A percentile compares a stretch with the other conserved stretches of the same genome.
These are phyloP conservation scores for Arctostaphylos glauca DNA, from an alignment of 148 eudicot genomes.

Conservation along the genomic window DNA sequence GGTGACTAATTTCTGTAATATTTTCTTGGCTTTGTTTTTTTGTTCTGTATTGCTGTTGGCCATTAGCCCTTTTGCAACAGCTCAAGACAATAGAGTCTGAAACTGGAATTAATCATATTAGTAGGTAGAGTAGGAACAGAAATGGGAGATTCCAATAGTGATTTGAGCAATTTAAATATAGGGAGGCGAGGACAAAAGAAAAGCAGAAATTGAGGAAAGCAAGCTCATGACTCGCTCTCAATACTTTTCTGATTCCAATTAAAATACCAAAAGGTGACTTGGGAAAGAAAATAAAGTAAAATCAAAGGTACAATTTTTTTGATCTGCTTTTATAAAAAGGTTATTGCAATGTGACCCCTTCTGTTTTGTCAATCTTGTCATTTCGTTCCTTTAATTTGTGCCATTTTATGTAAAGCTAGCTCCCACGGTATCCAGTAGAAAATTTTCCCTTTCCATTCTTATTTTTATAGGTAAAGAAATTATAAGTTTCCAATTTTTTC, in stretches of 20 bases:
- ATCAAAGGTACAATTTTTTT: not conserved
- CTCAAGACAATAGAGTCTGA: not conserved
- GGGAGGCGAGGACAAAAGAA: not conserved
- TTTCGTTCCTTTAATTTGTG: no score
- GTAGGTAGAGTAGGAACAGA: not conserved
- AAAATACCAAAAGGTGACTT: not conserved
- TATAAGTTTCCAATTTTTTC: no score
- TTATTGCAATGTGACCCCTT: not conserved
- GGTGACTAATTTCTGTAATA: not conserved
- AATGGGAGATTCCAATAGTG: not conserved
- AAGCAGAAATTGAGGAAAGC: not conserved
- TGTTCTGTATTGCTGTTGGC: not conserved
- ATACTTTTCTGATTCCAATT: not conserved
- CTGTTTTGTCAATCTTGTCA: no score
- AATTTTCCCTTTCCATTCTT: no score
- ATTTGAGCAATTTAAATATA: not conserved
- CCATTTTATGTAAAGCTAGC: no score
- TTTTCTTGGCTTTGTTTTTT: no score
- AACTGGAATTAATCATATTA: not conserved
- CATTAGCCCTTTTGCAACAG: not conserved
- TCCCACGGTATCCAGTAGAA: no score
- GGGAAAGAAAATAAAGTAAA: not conserved
- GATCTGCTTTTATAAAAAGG: not conserved
- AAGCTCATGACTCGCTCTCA: not conserved
- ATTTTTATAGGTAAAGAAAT: no score